Evolutionary conservation across 148 eudicot species (phyloP).

Genomic region (Polygonum aviculare): DNA sequence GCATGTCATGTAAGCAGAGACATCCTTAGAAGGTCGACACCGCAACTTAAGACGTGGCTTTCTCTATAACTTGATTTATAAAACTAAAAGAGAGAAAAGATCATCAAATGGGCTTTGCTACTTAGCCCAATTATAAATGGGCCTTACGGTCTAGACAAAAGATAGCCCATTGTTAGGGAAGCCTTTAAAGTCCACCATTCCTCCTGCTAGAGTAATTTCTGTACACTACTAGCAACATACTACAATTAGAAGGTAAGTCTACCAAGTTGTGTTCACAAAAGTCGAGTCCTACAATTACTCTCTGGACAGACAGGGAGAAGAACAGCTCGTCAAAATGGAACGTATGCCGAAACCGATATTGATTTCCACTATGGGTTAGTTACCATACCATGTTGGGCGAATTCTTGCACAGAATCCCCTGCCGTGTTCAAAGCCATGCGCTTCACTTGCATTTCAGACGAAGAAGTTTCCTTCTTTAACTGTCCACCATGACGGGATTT

Average conservation of each 20-base stretch:
- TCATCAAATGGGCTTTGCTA: not conserved
- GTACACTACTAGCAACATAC: slow-evolving; percentile 1
- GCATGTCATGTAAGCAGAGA: not conserved
- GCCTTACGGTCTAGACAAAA: not conserved
- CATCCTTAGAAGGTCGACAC: not conserved
- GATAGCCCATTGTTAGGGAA: not conserved
- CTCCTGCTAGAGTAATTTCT: not conserved
- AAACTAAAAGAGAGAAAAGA: not conserved
- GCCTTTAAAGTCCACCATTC: not conserved
- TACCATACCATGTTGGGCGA: not conserved
- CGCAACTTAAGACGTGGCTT: not conserved
- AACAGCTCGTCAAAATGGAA: not conserved
- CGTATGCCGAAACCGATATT: not conserved
- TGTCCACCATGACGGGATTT: not conserved
- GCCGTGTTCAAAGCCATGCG: not conserved
- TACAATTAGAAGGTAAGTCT: not conserved
- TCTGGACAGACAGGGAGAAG: not conserved
- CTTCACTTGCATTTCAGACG: not conserved
- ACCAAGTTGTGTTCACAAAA: not conserved
- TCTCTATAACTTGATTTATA: not conserved
- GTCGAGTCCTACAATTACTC: not conserved
- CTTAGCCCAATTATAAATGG: not conserved
- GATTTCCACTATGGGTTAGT: not conserved
- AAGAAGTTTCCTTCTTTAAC: not conserved
- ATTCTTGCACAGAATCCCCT: not conserved